Evolutionary conservation across 1,139 yeast species (phyloP), one percentile per base, ranked within the genome.

Genomic region (Hansenula sp.): DNA sequence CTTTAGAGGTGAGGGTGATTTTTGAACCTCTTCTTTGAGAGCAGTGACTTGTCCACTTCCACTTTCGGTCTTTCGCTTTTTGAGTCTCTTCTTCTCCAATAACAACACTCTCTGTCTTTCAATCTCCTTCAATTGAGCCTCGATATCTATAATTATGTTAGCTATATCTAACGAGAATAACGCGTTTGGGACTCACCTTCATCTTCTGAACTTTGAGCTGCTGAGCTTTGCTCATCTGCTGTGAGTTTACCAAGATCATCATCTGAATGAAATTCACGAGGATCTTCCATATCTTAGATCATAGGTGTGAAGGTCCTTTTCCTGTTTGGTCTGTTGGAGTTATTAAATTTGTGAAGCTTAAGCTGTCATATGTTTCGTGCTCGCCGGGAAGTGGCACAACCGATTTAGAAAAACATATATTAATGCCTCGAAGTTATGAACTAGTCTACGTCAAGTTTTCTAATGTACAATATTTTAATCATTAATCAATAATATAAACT

Each of bases 81-180:
- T 21, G 41, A 36, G 6, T 16, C 13, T 52, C 44, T 51, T 53
- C 15, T 35, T 45, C 40, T 48, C 44, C 29, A 61, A 25, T 8
- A 63, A 42, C 38, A 58, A 61, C 19, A 41, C 34, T 36, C 51
- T 52, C 40, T 54, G 56, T 4, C 54, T 47, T 37, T 62, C 65
- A 15, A 62, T 47, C 29, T 53, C 58, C n/a, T 52, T 54, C 16
- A 63, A 32, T 39, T 56, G 57, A n/a, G 39, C 43, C 39, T 58
- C 48, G 9, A 60, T 47, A 38, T 33, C 34, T 49, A 29, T 48
- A 30, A 36, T 10, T n/a, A 5, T 28, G 29, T 35, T 24, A 35
- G 38, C n/a, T n/a, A n/a, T n/a, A n/a, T n/a, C n/a, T n/a, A n/a
- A n/a, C n/a, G n/a, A n/a, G n/a, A n/a, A 46, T 13, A 21, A 33